These are phyloP conservation scores for Neofusicoccum cordaticola DNA, from an alignment of 2,329 filamentous ascomycete species.

Conservation along the genomic window DNA sequence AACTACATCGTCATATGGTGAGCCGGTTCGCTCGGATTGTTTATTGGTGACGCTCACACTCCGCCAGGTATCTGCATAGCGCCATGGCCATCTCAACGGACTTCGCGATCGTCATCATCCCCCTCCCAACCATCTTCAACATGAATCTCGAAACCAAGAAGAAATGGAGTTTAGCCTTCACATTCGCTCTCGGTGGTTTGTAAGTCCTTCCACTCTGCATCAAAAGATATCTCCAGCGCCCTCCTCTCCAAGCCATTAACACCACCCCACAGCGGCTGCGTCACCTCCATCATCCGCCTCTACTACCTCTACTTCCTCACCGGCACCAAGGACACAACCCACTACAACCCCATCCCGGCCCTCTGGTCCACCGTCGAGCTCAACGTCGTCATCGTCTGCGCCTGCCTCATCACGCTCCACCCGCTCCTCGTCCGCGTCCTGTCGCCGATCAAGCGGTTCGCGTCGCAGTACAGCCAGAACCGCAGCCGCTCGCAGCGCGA, in stretches of 20 bases:
- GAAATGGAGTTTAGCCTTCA: constrained; percentile 28
- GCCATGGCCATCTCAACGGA: constrained; percentile 11
- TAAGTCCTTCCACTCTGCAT: constrained; percentile 19
- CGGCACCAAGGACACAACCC: constrained; percentile 26
- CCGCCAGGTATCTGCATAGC: constrained; percentile 1
- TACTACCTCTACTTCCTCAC: constrained; percentile 25
- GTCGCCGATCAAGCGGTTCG: neutral
- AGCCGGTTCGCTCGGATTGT: neutral
- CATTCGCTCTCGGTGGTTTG: constrained; percentile 34
- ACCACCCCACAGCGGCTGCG: constrained; percentile 21
- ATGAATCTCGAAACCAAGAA: constrained; percentile 24
- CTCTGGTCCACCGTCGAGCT: constrained; percentile 31
- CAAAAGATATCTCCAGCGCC: neutral
- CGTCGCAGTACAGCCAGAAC: neutral
- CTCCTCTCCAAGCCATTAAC: neutral
- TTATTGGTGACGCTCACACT: neutral
- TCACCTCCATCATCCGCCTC: constrained; percentile 24
- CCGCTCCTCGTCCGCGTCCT: constrained; percentile 23
- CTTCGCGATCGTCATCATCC: constrained; percentile 8
- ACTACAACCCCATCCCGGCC: constrained; percentile 28
- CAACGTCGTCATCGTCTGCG: constrained; percentile 31
- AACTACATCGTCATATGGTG: constrained; percentile 6
- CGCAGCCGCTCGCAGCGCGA: neutral
- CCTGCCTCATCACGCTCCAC: constrained; percentile 30
- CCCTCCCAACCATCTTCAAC: constrained; percentile 21